Percentiles rank a stretch among this genome's conserved stretches.
Evolutionary conservation across 2,329 filamentous ascomycete species (phyloP).

Genomic region (Penicillium sp.): DNA sequence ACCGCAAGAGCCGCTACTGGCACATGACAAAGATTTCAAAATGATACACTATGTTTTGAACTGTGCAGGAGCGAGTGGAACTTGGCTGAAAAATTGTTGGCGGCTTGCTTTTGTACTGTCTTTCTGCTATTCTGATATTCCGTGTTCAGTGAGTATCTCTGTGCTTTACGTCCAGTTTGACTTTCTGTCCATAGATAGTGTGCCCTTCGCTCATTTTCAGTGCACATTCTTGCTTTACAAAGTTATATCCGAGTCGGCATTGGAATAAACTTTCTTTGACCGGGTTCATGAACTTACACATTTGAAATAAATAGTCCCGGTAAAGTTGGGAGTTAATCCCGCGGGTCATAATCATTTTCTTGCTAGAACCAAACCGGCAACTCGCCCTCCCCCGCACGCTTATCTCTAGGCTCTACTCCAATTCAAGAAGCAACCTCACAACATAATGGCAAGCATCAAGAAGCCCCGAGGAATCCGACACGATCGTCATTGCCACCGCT

Average conservation of each 20-base stretch:
- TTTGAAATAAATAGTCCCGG: neutral
- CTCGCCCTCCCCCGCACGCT: slow-evolving; percentile 12
- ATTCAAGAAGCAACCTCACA: neutral
- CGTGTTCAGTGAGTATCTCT: neutral
- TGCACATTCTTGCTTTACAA: neutral
- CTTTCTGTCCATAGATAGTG: neutral
- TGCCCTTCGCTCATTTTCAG: neutral
- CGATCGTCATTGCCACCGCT: slow-evolving; percentile 30
- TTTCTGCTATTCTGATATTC: neutral
- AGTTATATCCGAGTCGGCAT: neutral
- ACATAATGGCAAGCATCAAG: slow-evolving; percentile 15
- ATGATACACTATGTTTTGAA: slow-evolving; percentile 9
- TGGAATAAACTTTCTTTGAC: neutral
- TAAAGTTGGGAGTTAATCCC: neutral
- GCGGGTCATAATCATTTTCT: neutral
- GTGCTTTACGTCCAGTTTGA: neutral
- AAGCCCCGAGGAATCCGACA: slow-evolving; percentile 33
- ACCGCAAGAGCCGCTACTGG: slow-evolving; percentile 15
- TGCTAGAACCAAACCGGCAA: slow-evolving; percentile 8
- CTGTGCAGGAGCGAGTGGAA: neutral
- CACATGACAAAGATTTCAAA: slow-evolving; percentile 22
- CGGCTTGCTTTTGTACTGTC: neutral
- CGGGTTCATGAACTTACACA: neutral
- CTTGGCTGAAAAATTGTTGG: neutral
- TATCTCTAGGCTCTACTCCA: slow-evolving; percentile 10